Evolutionary conservation across 192 early-diverging fungal species (phyloP).

Genomic region (Pecoramyces ruminantium): DNA sequence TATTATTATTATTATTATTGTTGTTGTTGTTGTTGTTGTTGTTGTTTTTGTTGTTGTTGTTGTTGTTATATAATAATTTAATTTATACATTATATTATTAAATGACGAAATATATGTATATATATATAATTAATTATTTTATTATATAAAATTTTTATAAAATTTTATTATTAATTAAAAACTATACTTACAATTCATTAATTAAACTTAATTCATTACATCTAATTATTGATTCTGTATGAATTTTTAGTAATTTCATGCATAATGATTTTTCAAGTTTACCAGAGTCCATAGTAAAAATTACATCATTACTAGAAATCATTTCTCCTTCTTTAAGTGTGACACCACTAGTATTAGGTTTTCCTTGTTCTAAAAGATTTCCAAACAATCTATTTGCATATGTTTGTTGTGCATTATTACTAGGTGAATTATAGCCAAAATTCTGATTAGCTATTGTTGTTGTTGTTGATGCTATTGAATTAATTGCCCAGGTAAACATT

Average conservation of each 20-base stretch:
- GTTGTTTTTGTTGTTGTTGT: too few relatives aligned
- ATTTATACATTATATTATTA: too few relatives aligned
- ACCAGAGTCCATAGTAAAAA: not conserved
- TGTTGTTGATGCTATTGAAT: not conserved
- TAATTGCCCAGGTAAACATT: not conserved
- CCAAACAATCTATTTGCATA: not conserved
- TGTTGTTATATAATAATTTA: too few relatives aligned
- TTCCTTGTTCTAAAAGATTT: not conserved
- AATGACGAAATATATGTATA: too few relatives aligned
- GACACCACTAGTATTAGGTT: not conserved
- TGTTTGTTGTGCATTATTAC: not conserved
- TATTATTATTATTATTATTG: too few relatives aligned
- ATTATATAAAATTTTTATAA: too few relatives aligned
- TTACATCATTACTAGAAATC: not conserved
- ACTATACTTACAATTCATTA: not conserved
- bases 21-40: too few relatives aligned
- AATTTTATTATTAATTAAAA: too few relatives aligned
- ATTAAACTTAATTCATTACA: not conserved
- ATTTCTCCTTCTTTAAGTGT: too few relatives aligned
- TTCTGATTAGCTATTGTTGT: not conserved
- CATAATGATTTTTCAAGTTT: not conserved
- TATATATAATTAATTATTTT: too few relatives aligned
- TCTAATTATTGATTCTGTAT: not conserved
- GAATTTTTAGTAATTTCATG: not conserved
- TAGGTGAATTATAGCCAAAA: too few relatives aligned